These are phyloP conservation scores for Pythium aphanidermatum DNA, from an alignment of 352 stramenopile genomes.

Conservation along the genomic window DNA sequence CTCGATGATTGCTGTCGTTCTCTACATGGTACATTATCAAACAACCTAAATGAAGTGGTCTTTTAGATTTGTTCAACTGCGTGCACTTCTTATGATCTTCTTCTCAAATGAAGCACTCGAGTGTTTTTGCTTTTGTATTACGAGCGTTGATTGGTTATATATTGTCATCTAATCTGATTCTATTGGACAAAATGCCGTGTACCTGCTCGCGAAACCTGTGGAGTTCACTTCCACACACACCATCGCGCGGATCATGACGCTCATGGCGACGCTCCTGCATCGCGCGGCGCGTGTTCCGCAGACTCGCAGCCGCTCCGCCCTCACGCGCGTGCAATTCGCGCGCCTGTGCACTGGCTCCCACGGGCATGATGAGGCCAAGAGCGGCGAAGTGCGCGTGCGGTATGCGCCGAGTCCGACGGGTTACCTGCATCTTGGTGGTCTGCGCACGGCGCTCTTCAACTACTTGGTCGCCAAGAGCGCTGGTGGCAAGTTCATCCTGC, in stretches of 20 bases:
- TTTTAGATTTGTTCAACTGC: no score
- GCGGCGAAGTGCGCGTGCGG: constrained; percentile 52
- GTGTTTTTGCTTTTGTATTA: neutral
- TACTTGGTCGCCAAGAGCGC: constrained; percentile 87
- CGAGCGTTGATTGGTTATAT: constrained; percentile 14
- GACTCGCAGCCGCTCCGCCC: no score
- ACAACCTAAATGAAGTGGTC: no score
- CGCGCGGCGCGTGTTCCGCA: neutral
- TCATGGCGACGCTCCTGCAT: constrained; percentile 9
- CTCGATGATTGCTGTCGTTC: neutral
- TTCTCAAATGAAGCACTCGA: no score
- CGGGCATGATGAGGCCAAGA: constrained; percentile 4
- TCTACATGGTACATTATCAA: no score
- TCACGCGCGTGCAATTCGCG: constrained; percentile 2
- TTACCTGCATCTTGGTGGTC: constrained; percentile 85
- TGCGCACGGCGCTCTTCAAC: constrained; percentile 91
- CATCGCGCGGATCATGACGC: neutral
- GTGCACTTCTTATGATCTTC: no score
- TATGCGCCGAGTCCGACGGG: constrained; percentile 90
- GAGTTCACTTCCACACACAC: constrained; percentile 5
- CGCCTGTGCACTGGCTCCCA: neutral
- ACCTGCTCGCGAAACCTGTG: constrained; percentile 6
- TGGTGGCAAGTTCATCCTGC: constrained; percentile 84
- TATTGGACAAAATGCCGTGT: constrained; percentile 2
- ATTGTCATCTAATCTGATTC: neutral